Percentiles rank a stretch among this genome's conserved stretches.
Evolutionary conservation across 202 grass and related monocot species (phyloP).

Genomic region (Panicum hallii): DNA sequence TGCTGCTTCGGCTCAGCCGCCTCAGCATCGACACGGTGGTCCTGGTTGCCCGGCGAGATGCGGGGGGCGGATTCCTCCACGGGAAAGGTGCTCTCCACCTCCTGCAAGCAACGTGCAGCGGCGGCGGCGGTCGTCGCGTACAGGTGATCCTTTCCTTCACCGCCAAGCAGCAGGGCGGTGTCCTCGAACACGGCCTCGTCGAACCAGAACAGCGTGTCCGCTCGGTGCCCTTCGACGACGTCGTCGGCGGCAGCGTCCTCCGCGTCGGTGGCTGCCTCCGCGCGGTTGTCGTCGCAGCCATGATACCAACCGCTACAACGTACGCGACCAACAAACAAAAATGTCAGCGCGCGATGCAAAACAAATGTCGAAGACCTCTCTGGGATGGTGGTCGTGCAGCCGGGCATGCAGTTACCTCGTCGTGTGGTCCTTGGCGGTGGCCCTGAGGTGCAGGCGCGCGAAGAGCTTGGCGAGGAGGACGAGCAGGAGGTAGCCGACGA

Average conservation of each 20-base stretch:
- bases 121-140: background rate
- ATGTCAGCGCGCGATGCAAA: background rate
- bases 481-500: constrained; percentile 61
- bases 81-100: constrained; percentile 51
- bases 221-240: constrained; percentile 16
- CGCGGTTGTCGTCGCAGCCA: background rate
- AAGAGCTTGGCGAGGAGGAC: constrained; percentile 83
- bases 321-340: background rate
- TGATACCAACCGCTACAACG: constrained; percentile 38
- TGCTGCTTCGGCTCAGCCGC: background rate
- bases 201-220: constrained; percentile 63
- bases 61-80: constrained; percentile 37
- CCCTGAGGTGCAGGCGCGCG: constrained; percentile 34
- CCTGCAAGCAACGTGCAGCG: constrained; percentile 51
- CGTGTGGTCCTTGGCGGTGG: background rate
- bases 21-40: background rate
- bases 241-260: constrained; percentile 8
- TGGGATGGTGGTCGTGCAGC: background rate
- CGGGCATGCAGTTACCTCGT: constrained; percentile 1
- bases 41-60: constrained; percentile 28
- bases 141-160: constrained; percentile 68
- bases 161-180: constrained; percentile 51
- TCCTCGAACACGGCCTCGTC: constrained; percentile 71
- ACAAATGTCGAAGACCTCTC: background rate
- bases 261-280: background rate